These are phyloP conservation scores for Nematocida ausubeli DNA, from an alignment of 371 early-diverging fungal species.

Conservation along the genomic window DNA sequence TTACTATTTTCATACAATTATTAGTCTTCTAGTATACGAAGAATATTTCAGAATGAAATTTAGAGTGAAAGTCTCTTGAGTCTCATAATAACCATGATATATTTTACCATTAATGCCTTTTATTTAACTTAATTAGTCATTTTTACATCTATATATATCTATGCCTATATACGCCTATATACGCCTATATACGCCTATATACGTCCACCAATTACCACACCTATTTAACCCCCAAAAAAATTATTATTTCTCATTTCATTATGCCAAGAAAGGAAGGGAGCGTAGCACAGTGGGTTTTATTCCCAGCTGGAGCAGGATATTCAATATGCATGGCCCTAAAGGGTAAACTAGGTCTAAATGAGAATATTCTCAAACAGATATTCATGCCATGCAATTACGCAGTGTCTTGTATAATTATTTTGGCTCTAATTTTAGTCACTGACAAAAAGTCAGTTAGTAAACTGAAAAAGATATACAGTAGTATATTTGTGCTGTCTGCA, in stretches of 20 bases:
- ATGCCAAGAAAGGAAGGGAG: conserved; percentile 16
- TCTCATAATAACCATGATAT: too few species aligned
- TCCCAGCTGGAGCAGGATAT: conserved; percentile 5
- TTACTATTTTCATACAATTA: too few species aligned
- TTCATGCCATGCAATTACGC: conserved; percentile 22
- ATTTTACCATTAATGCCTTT: too few species aligned
- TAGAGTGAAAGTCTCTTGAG: too few species aligned
- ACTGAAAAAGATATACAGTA: neutral
- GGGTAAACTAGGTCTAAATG: neutral
- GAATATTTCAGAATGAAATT: too few species aligned
- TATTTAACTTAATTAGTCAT: too few species aligned
- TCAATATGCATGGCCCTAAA: neutral
- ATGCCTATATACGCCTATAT: too few species aligned
- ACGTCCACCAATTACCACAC: too few species aligned
- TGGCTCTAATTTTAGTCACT: neutral
- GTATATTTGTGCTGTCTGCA: neutral
- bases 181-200: too few species aligned
- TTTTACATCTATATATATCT: too few species aligned
- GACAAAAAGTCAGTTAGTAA: neutral
- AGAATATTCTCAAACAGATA: neutral
- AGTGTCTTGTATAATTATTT: neutral
- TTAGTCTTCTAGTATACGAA: too few species aligned
- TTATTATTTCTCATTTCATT: conserved; percentile 29
- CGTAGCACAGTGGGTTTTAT: conserved; percentile 15
- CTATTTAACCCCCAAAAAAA: conserved; percentile 8